Evolutionary conservation across 73 alveolate species (phyloP).

Genomic region (Paramecium sexaurelia): DNA sequence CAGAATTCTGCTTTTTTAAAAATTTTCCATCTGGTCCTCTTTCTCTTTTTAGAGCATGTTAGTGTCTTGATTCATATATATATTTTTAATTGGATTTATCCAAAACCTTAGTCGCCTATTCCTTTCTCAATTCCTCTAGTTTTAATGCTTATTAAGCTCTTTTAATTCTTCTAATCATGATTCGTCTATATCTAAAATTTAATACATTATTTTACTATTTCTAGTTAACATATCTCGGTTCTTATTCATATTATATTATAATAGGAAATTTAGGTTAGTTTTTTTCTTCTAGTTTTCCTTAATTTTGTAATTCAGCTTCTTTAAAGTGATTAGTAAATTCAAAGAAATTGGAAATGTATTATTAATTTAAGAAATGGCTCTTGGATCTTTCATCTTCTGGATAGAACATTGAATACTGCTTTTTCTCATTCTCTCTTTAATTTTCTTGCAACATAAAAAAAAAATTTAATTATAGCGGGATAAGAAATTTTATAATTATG

Average conservation of each 20-base stretch:
- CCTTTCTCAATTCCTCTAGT: background rate
- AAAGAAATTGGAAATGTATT: background rate
- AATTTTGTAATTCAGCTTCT: conserved; percentile 22
- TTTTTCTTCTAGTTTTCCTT: background rate
- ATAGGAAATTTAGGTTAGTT: background rate
- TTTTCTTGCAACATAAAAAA: conserved; percentile 41
- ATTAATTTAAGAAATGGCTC: background rate
- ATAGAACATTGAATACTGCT: conserved; percentile 1
- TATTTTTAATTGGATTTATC: conserved; percentile 45
- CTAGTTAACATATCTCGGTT: conserved; percentile 43
- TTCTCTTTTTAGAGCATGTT: conserved; percentile 45
- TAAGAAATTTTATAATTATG: background rate
- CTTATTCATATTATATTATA: background rate
- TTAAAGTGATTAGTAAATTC: conserved; percentile 51
- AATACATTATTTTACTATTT: background rate
- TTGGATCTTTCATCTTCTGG: conserved; percentile 44
- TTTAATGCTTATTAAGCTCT: conserved; percentile 56
- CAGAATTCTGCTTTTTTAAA: background rate
- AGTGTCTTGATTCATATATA: conserved; percentile 40
- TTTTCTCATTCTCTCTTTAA: conserved; percentile 31
- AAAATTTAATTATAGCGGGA: conserved; percentile 27
- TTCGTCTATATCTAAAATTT: conserved; percentile 7
- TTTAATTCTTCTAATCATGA: conserved; percentile 49
- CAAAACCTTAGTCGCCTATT: background rate
- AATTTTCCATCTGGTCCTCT: conserved; percentile 61